Evolutionary conservation across 225 moss, liverwort and hornwort genomes (phyloP).

Genomic region (Asterella californica): DNA sequence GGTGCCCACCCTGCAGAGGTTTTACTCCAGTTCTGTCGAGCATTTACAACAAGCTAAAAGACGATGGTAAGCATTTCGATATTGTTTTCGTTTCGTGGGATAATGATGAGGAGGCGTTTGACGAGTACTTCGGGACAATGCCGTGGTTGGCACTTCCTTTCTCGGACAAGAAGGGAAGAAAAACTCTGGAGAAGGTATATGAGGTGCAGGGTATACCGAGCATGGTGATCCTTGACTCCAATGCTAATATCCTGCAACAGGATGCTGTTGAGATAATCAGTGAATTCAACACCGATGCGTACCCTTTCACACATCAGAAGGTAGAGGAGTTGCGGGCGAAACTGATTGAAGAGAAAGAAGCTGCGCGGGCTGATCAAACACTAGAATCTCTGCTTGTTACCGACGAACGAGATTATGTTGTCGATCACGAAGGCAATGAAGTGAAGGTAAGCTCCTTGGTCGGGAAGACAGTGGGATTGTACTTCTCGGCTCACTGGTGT

Average conservation of each 20-base stretch:
- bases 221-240: constrained; percentile 20
- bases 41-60: constrained; percentile 19
- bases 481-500: constrained; percentile 29
- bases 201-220: constrained; percentile 18
- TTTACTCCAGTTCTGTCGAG: constrained; percentile 12
- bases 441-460: constrained; percentile 22
- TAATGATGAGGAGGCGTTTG: constrained; percentile 10
- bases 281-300: neutral
- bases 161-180: constrained; percentile 11
- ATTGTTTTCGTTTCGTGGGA: constrained; percentile 25
- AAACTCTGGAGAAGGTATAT: constrained; percentile 14
- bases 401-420: constrained; percentile 19
- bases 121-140: constrained; percentile 17
- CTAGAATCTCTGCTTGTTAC: constrained; percentile 20
- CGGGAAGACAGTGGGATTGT: constrained; percentile 24
- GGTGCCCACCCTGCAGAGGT: constrained; percentile 24
- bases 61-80: constrained; percentile 14
- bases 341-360: constrained; percentile 11
- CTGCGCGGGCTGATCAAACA: neutral
- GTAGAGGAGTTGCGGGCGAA: constrained; percentile 9
- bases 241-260: constrained; percentile 10
- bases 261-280: constrained; percentile 16
- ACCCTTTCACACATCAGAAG: constrained; percentile 23
- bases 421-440: constrained; percentile 13
- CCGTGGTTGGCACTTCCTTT: constrained; percentile 25